phyloP scores from a whole-genome alignment of 306 rosid species.

The Cicer cuneatum region DNA sequence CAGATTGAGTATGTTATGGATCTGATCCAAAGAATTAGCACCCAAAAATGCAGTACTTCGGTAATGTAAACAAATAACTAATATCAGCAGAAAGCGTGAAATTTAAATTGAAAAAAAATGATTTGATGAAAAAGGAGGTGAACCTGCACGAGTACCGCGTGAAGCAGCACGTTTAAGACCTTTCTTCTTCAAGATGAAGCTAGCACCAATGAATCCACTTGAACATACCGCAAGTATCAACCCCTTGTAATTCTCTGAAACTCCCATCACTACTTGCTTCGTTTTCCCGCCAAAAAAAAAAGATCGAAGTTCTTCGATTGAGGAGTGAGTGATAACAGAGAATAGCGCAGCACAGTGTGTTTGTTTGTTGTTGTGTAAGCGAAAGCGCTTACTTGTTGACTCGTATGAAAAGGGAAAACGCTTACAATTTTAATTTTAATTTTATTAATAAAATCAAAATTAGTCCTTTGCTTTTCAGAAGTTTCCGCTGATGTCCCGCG shows the following conservation, averaged over 20 bases:
- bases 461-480: conserved; percentile 35
- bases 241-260: conserved; percentile 75
- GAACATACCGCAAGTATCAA: conserved; percentile 77
- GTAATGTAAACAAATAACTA: background rate
- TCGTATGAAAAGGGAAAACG: too few relatives aligned
- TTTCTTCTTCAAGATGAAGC: conserved; percentile 94
- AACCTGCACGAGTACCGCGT: conserved; percentile 86
- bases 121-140: background rate
- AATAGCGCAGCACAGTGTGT: background rate
- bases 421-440: too few relatives aligned
- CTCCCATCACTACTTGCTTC: conserved; percentile 49
- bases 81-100: background rate
- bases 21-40: conserved; percentile 25
- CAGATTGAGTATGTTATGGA: background rate
- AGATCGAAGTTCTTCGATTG: background rate
- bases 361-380: background rate
- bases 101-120: background rate
- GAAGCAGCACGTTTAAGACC: conserved; percentile 89
- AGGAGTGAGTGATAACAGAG: background rate
- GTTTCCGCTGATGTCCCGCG: conserved; percentile 18
- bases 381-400: too few relatives aligned
- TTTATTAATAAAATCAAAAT: background rate
- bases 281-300: conserved; percentile 47
- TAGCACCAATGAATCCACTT: conserved; percentile 83
- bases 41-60: background rate